Conservation (phyloP, 2,329 filamentous ascomycete species). For the Sphaerostilbella broomeana region DNA sequence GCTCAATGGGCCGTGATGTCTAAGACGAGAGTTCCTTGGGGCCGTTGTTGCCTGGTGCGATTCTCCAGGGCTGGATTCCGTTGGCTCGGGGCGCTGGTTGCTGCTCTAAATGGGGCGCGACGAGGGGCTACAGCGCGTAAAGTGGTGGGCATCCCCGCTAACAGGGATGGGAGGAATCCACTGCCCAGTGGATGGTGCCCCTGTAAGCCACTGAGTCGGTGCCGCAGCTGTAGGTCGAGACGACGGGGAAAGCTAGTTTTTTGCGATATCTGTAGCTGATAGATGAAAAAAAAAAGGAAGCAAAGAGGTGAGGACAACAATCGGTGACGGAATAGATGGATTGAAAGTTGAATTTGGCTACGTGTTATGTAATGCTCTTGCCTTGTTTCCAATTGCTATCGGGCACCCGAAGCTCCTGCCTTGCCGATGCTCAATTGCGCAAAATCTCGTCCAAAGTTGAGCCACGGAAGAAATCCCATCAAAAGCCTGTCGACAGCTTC, state of each 20-base stretch:
- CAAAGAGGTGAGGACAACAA: background rate
- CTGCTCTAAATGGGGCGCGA: constrained; percentile 1
- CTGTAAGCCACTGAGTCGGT: constrained; percentile 9
- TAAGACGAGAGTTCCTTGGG: constrained; percentile 25
- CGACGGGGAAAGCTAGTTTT: background rate
- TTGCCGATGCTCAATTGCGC: background rate
- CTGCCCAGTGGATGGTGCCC: constrained; percentile 7
- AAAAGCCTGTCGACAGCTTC: background rate
- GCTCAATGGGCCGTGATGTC: constrained; percentile 2
- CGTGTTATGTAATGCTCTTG: too few species aligned
- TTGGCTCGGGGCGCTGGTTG: background rate
- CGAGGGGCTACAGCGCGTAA: constrained; percentile 10
- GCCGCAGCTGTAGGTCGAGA: background rate
- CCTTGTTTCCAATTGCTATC: too few species aligned
- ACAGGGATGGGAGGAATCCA: constrained; percentile 7
- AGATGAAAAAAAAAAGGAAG: background rate
- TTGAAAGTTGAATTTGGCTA: too few species aligned
- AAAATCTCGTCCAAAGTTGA: background rate
- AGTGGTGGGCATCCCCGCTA: constrained; percentile 10
- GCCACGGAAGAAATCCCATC: too few species aligned
- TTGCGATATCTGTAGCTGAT: background rate
- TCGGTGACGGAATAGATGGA: too few species aligned
- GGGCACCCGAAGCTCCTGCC: too few species aligned
- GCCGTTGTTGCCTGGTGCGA: constrained; percentile 28
- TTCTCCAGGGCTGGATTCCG: constrained; percentile 9